These are phyloP conservation scores for Endogone sp. DNA, from an alignment of 192 early-diverging fungal species.

Conservation along the genomic window DNA sequence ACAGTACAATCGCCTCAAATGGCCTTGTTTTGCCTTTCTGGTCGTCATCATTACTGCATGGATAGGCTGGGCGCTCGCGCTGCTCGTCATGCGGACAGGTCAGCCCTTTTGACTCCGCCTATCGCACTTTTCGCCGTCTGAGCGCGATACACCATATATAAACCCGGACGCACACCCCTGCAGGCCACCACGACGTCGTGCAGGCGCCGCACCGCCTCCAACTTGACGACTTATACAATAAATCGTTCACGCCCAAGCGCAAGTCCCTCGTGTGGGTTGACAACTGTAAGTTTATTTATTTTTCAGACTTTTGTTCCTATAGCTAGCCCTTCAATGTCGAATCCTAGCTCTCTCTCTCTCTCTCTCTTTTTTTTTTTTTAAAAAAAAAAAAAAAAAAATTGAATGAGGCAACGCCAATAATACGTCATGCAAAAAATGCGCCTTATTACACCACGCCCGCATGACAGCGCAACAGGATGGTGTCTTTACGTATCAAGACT, in stretches of 20 bases:
- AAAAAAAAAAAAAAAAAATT: neutral
- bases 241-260: neutral
- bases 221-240: neutral
- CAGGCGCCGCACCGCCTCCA: neutral
- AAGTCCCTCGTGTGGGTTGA: too few species aligned
- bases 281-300: too few species aligned
- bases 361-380: too few species aligned
- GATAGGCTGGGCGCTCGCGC: slow-evolving; percentile 3
- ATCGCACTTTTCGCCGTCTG: too few species aligned
- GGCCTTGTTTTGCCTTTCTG: slow-evolving; percentile 8
- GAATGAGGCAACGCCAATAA: neutral
- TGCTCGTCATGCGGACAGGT: slow-evolving; percentile 7
- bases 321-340: too few species aligned
- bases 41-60: slow-evolving; percentile 3
- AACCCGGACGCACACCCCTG: too few species aligned
- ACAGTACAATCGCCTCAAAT: slow-evolving; percentile 5
- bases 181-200: too few species aligned
- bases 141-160: too few species aligned
- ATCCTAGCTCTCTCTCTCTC: too few species aligned
- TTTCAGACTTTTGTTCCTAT: too few species aligned
- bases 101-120: neutral
- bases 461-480: slow-evolving; percentile 8
- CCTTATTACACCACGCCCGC: neutral
- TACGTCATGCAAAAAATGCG: too few species aligned
- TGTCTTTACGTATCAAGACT: slow-evolving; percentile 6